Base-by-base conservation (phyloP, 352 stramenopile genomes). In the Phytopythium boreale region DNA sequence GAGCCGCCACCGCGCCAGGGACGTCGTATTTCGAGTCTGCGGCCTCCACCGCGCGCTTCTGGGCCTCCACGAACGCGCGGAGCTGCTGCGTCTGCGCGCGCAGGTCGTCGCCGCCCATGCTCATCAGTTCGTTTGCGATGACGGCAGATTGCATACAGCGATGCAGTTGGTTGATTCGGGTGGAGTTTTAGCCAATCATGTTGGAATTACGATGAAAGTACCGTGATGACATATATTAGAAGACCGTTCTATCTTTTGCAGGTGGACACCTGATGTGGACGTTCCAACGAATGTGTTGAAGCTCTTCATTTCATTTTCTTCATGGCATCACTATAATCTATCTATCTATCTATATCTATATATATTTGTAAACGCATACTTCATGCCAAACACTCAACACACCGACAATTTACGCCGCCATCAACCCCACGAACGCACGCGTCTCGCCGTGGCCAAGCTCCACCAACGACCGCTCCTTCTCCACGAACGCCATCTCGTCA, bases 21-120 rank as follows among this genome's bases (percentile, higher is more conserved):
- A 89, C 50, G 44, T 89, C 79, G 61, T 87, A 91, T 14, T 60
- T 59, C 24, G 70, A 69, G 44, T 88, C 82, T 5, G 82, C 82
- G 8, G 68, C 68, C 27, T 78, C 60, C 43, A 91, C 52, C 26
- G 63, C 60, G 37, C 74, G 71, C 70, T 87, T 89, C 64, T 63
- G 71, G 19, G 59, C 56, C n/a, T 80, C 76, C 15, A 89, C 60
- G 47, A 80, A 88, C 44, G 77, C 64, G 19, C 79, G 80, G 58
- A 91, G 63, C 22, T 43, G 61, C 68, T 83, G 75, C 58, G 76
- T 41, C 22, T 76, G 65, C n/a, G 52, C 60, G 31, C 34, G 52
- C 34, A 31, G 52, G 34, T 59, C 34, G 11, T n/a, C 24, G 39
- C 7, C 11, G 10, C 12, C 15, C 46, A 53, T 34, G n/a, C 22